These are phyloP conservation scores for Tubosaeta brunneosetosa DNA, from an alignment of 768 basidiomycete genomes.

Conservation along the genomic window DNA sequence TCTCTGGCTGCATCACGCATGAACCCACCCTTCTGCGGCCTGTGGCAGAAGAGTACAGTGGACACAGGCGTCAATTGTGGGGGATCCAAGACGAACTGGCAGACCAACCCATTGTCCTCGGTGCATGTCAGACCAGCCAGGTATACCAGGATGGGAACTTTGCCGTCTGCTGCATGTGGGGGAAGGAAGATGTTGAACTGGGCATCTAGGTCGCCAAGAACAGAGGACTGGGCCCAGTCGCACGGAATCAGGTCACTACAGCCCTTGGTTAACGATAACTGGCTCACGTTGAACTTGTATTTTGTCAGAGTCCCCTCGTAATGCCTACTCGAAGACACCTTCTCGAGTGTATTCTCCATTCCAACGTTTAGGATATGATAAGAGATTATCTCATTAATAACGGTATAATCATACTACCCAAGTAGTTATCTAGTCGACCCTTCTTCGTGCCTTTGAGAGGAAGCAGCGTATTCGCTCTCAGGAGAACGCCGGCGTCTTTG, in stretches of 20 bases:
- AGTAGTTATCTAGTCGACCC: background rate
- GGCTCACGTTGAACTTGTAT: slow-evolving; percentile 73
- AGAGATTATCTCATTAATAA: background rate
- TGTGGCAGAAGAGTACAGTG: slow-evolving; percentile 24
- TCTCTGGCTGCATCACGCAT: slow-evolving; percentile 79
- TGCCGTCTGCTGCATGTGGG: slow-evolving; percentile 48
- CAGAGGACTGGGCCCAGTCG: slow-evolving; percentile 70
- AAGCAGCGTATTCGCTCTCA: background rate
- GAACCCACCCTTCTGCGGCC: slow-evolving; percentile 92
- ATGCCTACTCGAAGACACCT: slow-evolving; percentile 70
- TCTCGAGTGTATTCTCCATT: slow-evolving; percentile 45
- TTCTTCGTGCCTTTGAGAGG: background rate
- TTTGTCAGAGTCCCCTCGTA: slow-evolving; percentile 81
- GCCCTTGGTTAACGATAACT: background rate
- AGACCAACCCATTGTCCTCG: slow-evolving; percentile 83
- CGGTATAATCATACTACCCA: too few relatives aligned
- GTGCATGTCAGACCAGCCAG: slow-evolving; percentile 87
- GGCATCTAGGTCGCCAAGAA: slow-evolving; percentile 63
- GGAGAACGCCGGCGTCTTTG: background rate
- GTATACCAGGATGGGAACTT: slow-evolving; percentile 73
- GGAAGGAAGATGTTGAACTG: slow-evolving; percentile 92
- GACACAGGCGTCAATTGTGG: background rate
- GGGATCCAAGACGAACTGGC: background rate
- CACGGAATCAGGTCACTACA: background rate
- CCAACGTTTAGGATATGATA: background rate